Percentiles rank a stretch among this genome's conserved stretches.
Evolutionary conservation across 768 basidiomycete species (phyloP).

Genomic region (Boletus insuetus): DNA sequence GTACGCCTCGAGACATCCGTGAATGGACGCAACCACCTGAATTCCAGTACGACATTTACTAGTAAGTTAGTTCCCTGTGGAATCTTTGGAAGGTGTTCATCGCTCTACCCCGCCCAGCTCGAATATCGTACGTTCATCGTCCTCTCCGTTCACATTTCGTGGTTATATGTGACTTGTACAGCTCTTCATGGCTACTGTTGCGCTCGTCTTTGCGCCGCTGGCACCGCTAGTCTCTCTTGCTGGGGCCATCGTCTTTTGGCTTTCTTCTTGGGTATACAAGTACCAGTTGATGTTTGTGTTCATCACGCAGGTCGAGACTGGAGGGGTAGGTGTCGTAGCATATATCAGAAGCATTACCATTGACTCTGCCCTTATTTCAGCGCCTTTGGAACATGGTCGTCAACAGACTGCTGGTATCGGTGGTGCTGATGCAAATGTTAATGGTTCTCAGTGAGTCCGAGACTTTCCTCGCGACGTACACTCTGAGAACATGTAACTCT

Average conservation of each 20-base stretch:
- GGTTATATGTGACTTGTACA: slow-evolving; percentile 26
- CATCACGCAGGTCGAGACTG: slow-evolving; percentile 85
- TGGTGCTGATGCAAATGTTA: slow-evolving; percentile 83
- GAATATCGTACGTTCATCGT: slow-evolving; percentile 46
- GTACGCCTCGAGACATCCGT: slow-evolving; percentile 85
- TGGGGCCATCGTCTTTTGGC: slow-evolving; percentile 84
- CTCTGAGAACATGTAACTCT: not conserved
- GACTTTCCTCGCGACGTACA: not conserved
- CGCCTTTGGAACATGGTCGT: slow-evolving; percentile 92
- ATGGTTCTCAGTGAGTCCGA: slow-evolving; percentile 77
- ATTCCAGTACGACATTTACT: slow-evolving; percentile 86
- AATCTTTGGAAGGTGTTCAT: not conserved
- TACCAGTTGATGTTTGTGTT: slow-evolving; percentile 97
- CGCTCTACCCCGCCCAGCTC: slow-evolving; percentile 35
- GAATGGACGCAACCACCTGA: slow-evolving; percentile 89
- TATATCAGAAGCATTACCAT: not conserved
- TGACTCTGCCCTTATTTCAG: slow-evolving; percentile 35
- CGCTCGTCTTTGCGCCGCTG: slow-evolving; percentile 89
- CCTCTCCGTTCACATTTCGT: not conserved
- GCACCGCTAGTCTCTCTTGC: slow-evolving; percentile 88
- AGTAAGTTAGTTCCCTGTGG: slow-evolving; percentile 45
- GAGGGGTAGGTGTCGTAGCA: slow-evolving; percentile 62
- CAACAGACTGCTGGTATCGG: slow-evolving; percentile 79
- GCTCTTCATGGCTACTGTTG: slow-evolving; percentile 93
- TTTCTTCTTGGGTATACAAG: slow-evolving; percentile 86